These are phyloP conservation scores for Quercus tomentella DNA, from an alignment of 331 rosid genomes.

Conservation along the genomic window DNA sequence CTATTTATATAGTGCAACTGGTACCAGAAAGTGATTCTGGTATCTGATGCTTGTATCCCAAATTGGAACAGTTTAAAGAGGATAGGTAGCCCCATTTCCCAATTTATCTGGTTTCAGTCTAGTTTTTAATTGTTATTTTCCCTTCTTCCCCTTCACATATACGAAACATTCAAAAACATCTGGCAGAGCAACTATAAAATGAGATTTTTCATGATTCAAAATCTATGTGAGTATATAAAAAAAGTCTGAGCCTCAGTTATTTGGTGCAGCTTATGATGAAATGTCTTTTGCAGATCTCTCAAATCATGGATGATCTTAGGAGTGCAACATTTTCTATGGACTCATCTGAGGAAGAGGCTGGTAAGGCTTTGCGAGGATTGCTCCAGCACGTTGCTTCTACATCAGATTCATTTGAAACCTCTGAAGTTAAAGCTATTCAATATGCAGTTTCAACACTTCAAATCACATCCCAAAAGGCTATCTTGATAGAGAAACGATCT, in stretches of 20 bases:
- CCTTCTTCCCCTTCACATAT: not conserved
- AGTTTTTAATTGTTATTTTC: not conserved
- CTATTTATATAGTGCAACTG: not conserved
- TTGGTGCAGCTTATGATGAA: constrained; percentile 22
- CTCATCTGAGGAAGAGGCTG: constrained; percentile 65
- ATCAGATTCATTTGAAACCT: constrained; percentile 40
- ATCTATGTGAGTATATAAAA: not conserved
- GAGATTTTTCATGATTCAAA: not conserved
- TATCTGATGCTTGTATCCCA: not conserved
- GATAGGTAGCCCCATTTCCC: not conserved
- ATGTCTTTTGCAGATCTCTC: constrained; percentile 61
- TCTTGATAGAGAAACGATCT: constrained; percentile 58
- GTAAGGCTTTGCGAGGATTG: constrained; percentile 50
- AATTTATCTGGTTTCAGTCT: not conserved
- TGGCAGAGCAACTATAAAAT: not conserved
- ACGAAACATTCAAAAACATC: not conserved
- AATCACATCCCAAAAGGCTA: constrained; percentile 51
- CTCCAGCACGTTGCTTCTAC: constrained; percentile 39
- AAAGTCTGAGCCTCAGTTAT: constrained; percentile 13
- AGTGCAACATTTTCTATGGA: constrained; percentile 47
- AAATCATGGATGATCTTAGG: constrained; percentile 54
- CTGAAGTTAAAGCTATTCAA: constrained; percentile 59
- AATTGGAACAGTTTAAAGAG: not conserved
- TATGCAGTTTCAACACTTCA: constrained; percentile 61
- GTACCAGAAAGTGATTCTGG: not conserved